phyloP scores from a whole-genome alignment of 1,139 yeast genomes.

The Taphrina betulina region DNA sequence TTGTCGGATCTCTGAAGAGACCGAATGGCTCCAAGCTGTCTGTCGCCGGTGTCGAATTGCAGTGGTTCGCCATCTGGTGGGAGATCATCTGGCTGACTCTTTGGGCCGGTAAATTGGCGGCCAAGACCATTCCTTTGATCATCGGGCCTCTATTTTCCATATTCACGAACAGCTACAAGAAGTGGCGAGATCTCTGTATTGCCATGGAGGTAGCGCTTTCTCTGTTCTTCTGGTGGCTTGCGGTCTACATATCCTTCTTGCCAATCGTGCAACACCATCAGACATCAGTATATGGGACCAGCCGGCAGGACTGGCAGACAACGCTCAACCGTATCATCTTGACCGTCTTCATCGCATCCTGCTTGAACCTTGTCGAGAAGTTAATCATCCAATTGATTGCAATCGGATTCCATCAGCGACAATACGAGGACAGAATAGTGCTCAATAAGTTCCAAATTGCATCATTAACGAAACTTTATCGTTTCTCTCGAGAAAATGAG shows the following conservation, averaged over 20 bases:
- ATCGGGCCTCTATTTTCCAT: slow-evolving; percentile 29
- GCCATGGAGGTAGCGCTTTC: slow-evolving; percentile 33
- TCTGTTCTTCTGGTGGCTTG: slow-evolving; percentile 34
- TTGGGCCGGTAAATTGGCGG: slow-evolving; percentile 34
- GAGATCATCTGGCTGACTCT: slow-evolving; percentile 34
- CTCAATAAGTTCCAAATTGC: slow-evolving; percentile 45
- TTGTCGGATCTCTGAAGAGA: slow-evolving; percentile 26
- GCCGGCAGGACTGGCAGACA: slow-evolving; percentile 45
- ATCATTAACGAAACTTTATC: slow-evolving; percentile 44
- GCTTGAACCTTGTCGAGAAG: slow-evolving; percentile 46
- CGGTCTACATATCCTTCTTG: slow-evolving; percentile 30
- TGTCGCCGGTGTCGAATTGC: slow-evolving; percentile 33
- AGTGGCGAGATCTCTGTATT: slow-evolving; percentile 32
- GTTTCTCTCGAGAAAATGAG: slow-evolving; percentile 42
- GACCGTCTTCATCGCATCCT: slow-evolving; percentile 45
- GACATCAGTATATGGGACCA: slow-evolving; percentile 23
- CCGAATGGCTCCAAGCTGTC: slow-evolving; percentile 10
- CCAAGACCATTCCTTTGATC: slow-evolving; percentile 31
- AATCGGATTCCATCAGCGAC: slow-evolving; percentile 48
- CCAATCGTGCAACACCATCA: slow-evolving; percentile 33
- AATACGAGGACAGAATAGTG: slow-evolving; percentile 47
- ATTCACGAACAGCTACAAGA: slow-evolving; percentile 33
- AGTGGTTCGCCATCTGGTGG: slow-evolving; percentile 36
- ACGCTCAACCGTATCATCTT: slow-evolving; percentile 46
- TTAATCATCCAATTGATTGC: slow-evolving; percentile 47